Base-by-base conservation (phyloP, 306 rosid genomes). In the Sindora glabra region DNA sequence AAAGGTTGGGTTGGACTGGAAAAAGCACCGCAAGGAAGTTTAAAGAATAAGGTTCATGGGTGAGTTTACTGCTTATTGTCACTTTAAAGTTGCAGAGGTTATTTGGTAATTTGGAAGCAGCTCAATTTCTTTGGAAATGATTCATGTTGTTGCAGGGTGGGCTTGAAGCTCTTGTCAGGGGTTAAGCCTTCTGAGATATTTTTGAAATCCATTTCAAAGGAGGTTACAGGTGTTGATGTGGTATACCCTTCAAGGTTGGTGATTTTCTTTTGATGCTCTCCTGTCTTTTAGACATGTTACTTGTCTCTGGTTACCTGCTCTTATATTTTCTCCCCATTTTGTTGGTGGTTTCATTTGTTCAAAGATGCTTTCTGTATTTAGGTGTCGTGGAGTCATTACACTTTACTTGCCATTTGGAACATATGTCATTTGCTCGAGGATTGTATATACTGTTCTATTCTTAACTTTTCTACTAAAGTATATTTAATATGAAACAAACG, bases 101-200 rank as follows among this genome's bases (percentile, higher is more conserved):
- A 3, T 5, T 10, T 21, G 18, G 19, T 2, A 18, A 14, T 12
- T 45, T 0, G 32, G 29, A 25, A 41, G 37, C 36, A 48, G 7
- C 18, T 58, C 10, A 22, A 39, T 59, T 52, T 49, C 22, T 32
- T 29, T 5, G 14, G 32, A 15, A 19, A 47, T 40, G 32, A 10
- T 51, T 54, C 23, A 12, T 40, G 49, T 52, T 78, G 24, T 62
- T 67, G 73, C 59, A 92, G 99, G 67, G 49, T 89, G 56, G 99
- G 96, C 40, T 27, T 86, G 75, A 59, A 77, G 85, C 90, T 89
- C 25, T 68, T 92, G 76, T 79, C 99, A 13, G 81, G 82, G 51
- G 97, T 92, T 48, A 80, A 80, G 70, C 99, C 99, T 2, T 82
- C 95, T 3, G 99, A 92, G 94, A 83, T 89, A 10, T 82, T 92